Evolutionary conservation across 2,329 filamentous ascomycete genomes (phyloP).

Genomic region (Samsoniella hepiali): DNA sequence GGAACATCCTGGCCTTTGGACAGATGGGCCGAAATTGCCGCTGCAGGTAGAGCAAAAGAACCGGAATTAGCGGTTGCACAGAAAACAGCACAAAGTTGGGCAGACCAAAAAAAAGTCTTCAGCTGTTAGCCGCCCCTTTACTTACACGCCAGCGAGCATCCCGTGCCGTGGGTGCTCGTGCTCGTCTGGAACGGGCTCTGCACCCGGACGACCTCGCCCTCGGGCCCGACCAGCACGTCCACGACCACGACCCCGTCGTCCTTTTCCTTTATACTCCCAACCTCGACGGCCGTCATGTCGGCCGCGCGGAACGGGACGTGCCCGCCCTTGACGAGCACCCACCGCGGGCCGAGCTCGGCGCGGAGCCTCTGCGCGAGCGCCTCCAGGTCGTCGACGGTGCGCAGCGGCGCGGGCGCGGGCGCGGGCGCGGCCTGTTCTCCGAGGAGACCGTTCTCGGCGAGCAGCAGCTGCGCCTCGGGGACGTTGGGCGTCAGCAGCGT

Average conservation of each 20-base stretch:
- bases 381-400: conserved; percentile 63
- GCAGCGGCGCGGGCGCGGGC: conserved; percentile 37
- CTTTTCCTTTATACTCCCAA: conserved; percentile 63
- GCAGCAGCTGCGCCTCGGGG: conserved; percentile 66
- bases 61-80: neutral
- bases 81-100: neutral
- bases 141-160: conserved; percentile 86
- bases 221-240: conserved; percentile 69
- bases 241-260: conserved; percentile 60
- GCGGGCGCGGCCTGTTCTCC: no score
- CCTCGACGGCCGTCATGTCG: conserved; percentile 59
- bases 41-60: conserved; percentile 32
- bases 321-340: conserved; percentile 86
- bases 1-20: conserved; percentile 55
- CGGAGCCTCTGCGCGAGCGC: conserved; percentile 62
- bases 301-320: conserved; percentile 59
- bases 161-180: conserved; percentile 88
- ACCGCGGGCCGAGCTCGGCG: conserved; percentile 65
- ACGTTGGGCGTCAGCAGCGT: conserved; percentile 75
- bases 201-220: conserved; percentile 55
- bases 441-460: conserved; percentile 48
- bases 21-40: conserved; percentile 73
- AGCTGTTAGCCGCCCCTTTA: conserved; percentile 20
- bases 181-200: conserved; percentile 69
- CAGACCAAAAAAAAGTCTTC: neutral